Evolutionary conservation across 345 rosid species (phyloP).

Genomic region (Acer campestre): DNA sequence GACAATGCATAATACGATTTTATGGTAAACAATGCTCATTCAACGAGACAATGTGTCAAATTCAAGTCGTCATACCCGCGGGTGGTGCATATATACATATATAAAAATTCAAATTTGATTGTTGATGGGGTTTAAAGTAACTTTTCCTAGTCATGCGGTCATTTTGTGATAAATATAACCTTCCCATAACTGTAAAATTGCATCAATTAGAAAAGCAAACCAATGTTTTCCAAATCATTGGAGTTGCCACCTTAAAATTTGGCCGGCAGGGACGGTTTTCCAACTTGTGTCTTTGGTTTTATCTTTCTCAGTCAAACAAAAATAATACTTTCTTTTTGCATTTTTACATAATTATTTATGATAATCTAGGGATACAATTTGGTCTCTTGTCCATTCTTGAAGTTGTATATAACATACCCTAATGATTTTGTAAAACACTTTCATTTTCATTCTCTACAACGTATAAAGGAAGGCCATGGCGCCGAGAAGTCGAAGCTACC

Average conservation of each 20-base stretch:
- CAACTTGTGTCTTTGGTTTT: neutral
- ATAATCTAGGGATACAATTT: neutral
- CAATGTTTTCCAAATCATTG: neutral
- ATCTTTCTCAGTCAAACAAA: constrained; percentile 12
- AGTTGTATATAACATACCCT: neutral
- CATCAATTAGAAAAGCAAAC: neutral
- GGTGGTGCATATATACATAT: too few species aligned
- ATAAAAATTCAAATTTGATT: too few species aligned
- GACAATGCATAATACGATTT: too few species aligned
- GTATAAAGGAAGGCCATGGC: constrained; percentile 28
- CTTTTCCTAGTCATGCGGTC: too few species aligned
- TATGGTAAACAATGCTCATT: too few species aligned
- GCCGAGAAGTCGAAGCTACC: constrained; percentile 35
- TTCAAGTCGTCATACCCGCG: too few species aligned
- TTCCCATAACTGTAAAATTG: neutral
- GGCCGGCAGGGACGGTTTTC: constrained; percentile 30
- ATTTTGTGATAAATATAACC: neutral
- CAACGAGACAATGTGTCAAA: too few species aligned
- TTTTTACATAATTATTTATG: neutral
- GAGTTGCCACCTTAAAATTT: constrained; percentile 6
- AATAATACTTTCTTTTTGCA: neutral
- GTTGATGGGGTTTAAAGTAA: too few species aligned
- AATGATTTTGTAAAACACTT: neutral
- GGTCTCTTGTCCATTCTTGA: neutral
- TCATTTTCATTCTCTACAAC: neutral